These are phyloP conservation scores for Endocarpon pusillum DNA, from an alignment of 495 filamentous ascomycete species.

Conservation along the genomic window DNA sequence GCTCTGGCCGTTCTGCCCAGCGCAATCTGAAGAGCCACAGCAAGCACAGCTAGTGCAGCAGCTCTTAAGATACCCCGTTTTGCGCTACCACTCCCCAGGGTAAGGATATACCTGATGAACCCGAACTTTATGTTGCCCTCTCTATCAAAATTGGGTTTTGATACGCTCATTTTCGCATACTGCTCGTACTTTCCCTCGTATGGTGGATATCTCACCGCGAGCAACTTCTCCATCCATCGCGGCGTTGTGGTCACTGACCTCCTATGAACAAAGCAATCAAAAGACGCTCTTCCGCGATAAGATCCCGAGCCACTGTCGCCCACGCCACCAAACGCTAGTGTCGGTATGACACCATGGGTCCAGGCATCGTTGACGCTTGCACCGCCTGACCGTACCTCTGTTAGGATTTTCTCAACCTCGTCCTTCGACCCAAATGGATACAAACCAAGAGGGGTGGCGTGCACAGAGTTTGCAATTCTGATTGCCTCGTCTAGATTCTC, in stretches of 20 bases:
- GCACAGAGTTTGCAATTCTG: constrained; percentile 51
- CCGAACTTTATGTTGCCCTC: constrained; percentile 41
- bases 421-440: constrained; percentile 69
- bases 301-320: constrained; percentile 69
- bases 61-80: constrained; percentile 25
- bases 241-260: constrained; percentile 62
- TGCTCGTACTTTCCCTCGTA: constrained; percentile 45
- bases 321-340: constrained; percentile 77
- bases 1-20: neutral
- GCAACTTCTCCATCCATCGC: constrained; percentile 58
- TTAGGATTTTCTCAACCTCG: constrained; percentile 52
- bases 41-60: constrained; percentile 20
- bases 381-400: constrained; percentile 55
- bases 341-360: constrained; percentile 60
- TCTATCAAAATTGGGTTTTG: constrained; percentile 71
- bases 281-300: constrained; percentile 69
- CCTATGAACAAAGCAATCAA: constrained; percentile 71
- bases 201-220: constrained; percentile 69
- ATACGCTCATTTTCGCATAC: constrained; percentile 34
- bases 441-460: constrained; percentile 64
- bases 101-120: constrained; percentile 28
- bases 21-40: neutral
- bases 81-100: constrained; percentile 26
- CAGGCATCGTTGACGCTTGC: constrained; percentile 68
- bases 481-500: constrained; percentile 68